A percentile compares a stretch with the other conserved stretches of the same genome.
These are phyloP conservation scores for Exophiala aquamarina DNA, from an alignment of 2,329 filamentous ascomycete genomes.

Conservation along the genomic window DNA sequence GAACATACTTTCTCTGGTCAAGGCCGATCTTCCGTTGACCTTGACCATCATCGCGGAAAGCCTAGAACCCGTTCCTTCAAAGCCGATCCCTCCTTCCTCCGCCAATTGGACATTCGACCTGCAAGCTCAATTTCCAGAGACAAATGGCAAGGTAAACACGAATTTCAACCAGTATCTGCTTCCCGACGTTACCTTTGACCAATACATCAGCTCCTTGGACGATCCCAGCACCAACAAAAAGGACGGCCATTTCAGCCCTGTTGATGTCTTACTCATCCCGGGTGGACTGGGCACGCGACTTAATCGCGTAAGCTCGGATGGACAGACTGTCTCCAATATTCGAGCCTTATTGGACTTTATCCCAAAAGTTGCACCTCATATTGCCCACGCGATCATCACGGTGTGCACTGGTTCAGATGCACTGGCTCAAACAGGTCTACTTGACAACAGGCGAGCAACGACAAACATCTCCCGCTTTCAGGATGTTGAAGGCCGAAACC, in stretches of 20 bases:
- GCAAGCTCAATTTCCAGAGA: slow-evolving; percentile 14
- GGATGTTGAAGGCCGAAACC: slow-evolving; percentile 47
- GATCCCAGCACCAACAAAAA: not conserved
- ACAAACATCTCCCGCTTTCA: slow-evolving; percentile 64
- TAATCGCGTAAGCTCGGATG: slow-evolving; percentile 18
- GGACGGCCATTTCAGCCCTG: not conserved
- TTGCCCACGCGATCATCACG: slow-evolving; percentile 47
- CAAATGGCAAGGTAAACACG: slow-evolving; percentile 21
- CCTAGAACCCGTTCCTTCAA: slow-evolving; percentile 35
- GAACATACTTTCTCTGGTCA: slow-evolving; percentile 31
- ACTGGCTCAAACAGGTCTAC: slow-evolving; percentile 57
- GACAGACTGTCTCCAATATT: slow-evolving; percentile 17
- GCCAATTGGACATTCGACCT: slow-evolving; percentile 23
- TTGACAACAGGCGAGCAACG: slow-evolving; percentile 63
- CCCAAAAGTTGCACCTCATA: slow-evolving; percentile 12
- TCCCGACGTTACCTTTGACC: slow-evolving; percentile 50
- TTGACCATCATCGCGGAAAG: slow-evolving; percentile 32
- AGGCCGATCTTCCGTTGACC: slow-evolving; percentile 28
- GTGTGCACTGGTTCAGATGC: slow-evolving; percentile 66
- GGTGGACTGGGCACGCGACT: slow-evolving; percentile 55
- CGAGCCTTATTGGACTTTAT: slow-evolving; percentile 20
- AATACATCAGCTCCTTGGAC: slow-evolving; percentile 9
- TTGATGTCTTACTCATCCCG: slow-evolving; percentile 65
- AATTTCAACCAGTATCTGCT: slow-evolving; percentile 39
- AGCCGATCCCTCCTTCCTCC: slow-evolving; percentile 16